These are phyloP conservation scores for Pyrus communis DNA, from an alignment of 306 rosid genomes.

Conservation along the genomic window DNA sequence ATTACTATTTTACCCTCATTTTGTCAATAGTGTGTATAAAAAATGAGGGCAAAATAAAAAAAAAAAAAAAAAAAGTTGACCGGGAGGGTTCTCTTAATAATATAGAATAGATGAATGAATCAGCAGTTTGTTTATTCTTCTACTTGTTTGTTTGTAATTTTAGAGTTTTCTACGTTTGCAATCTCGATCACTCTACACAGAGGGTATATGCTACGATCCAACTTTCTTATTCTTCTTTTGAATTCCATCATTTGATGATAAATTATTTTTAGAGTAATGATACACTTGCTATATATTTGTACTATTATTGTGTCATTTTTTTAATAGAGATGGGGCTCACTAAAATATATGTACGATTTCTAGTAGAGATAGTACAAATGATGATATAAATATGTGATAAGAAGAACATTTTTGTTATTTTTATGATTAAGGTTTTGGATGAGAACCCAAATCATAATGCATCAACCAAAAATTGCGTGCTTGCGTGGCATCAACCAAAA, in stretches of 20 bases:
- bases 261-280: background rate
- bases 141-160: background rate
- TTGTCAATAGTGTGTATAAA: too few species aligned
- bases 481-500: background rate
- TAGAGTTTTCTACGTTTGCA: too few species aligned
- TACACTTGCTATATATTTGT: too few species aligned
- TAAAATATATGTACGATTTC: too few species aligned
- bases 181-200: background rate
- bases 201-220: background rate
- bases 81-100: too few species aligned
- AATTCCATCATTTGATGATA: background rate
- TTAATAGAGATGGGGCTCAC: fast-evolving
- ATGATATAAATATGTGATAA: too few species aligned
- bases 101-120: background rate
- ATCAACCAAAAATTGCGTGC: background rate
- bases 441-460: background rate
- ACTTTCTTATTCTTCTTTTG: background rate
- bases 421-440: background rate
- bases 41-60: too few species aligned
- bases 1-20: too few species aligned
- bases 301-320: too few species aligned
- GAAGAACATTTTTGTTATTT: too few species aligned
- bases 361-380: fast-evolving
- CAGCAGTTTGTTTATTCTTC: background rate
- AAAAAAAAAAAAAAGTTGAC: too few species aligned